Percentiles rank a stretch among this genome's conserved stretches.
Evolutionary conservation across 768 basidiomycete species (phyloP).

Genomic region (Kwoniella shandongensis): DNA sequence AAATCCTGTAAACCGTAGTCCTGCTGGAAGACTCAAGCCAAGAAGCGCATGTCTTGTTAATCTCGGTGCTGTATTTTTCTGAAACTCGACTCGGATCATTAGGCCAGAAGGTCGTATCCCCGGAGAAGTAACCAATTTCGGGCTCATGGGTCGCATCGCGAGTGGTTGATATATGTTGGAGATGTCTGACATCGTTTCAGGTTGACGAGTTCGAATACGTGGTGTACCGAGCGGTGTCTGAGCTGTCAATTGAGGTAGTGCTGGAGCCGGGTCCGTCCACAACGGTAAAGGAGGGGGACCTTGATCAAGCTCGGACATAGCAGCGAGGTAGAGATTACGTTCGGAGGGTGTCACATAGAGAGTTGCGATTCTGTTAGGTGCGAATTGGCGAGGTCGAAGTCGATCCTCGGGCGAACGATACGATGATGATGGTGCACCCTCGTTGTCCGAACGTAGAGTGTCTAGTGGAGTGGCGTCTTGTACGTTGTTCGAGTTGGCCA

Average conservation of each 20-base stretch:
- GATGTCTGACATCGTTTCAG: slow-evolving; percentile 3
- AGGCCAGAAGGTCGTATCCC: slow-evolving; percentile 24
- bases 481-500: neutral
- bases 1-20: slow-evolving; percentile 35
- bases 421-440: slow-evolving; percentile 11
- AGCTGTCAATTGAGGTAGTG: slow-evolving; percentile 19
- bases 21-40: slow-evolving; percentile 14
- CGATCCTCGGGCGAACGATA: slow-evolving; percentile 9
- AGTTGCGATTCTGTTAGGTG: slow-evolving; percentile 35
- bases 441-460: neutral
- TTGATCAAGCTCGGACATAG: slow-evolving; percentile 44
- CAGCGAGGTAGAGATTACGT: slow-evolving; percentile 43
- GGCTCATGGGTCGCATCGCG: slow-evolving; percentile 16
- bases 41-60: slow-evolving; percentile 29
- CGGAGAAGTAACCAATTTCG: slow-evolving; percentile 44
- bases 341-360: slow-evolving; percentile 45
- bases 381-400: slow-evolving; percentile 32
- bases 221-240: slow-evolving; percentile 4
- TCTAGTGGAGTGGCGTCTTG: neutral
- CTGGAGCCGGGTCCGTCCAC: slow-evolving; percentile 43
- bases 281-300: slow-evolving; percentile 37
- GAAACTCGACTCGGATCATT: slow-evolving; percentile 39
- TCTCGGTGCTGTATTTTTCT: slow-evolving; percentile 4
- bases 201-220: slow-evolving; percentile 2
- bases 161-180: slow-evolving; percentile 6